phyloP scores from a whole-genome alignment of 805 yeast species.

The Candida dajiaensis region DNA sequence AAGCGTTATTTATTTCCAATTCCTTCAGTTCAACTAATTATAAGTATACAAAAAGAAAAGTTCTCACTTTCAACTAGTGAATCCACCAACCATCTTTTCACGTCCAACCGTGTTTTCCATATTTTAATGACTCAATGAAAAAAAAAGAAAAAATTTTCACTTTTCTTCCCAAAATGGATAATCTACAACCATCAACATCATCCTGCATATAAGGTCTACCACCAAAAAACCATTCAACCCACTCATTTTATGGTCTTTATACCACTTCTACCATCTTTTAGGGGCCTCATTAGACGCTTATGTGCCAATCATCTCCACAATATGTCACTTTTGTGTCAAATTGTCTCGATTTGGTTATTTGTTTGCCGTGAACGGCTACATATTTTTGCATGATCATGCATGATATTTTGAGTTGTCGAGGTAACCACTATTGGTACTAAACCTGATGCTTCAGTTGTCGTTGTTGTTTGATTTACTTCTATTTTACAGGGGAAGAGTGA shows the following conservation, averaged over 20 bases:
- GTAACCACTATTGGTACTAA: not conserved
- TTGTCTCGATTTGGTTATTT: not conserved
- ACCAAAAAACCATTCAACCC: not conserved
- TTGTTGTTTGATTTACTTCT: no score
- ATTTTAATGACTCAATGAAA: not conserved
- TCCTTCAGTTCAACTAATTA: not conserved
- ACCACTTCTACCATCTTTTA: not conserved
- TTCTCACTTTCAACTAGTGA: not conserved
- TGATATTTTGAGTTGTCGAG: not conserved
- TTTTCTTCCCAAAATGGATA: not conserved
- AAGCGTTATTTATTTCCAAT: not conserved
- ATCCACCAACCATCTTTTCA: not conserved
- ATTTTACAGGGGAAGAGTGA: no score
- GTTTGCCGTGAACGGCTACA: conserved; percentile 1
- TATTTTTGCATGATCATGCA: not conserved
- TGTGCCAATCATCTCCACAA: not conserved
- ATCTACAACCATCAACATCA: not conserved
- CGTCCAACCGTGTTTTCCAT: not conserved
- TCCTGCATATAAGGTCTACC: not conserved
- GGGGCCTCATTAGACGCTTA: not conserved
- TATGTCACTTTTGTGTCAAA: not conserved
- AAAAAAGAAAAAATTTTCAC: not conserved
- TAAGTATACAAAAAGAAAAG: no score
- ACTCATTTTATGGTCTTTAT: not conserved
- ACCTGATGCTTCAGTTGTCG: not conserved